Percentiles rank a stretch among this genome's conserved stretches.
Evolutionary conservation across 345 rosid genomes (phyloP).

Genomic region (Raphanus raphanistrum): DNA sequence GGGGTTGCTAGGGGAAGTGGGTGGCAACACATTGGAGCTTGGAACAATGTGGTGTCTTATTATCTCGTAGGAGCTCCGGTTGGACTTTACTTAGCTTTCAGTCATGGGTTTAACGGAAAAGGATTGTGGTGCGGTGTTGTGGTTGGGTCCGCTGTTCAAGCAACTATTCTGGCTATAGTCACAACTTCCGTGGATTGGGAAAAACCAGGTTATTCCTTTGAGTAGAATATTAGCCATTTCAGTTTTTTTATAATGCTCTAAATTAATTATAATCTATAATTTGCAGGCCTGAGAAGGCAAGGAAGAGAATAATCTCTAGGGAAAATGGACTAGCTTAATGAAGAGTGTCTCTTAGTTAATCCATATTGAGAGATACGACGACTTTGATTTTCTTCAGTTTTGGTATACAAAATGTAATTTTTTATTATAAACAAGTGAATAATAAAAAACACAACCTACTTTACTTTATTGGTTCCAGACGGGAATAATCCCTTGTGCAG

Average conservation of each 20-base stretch:
- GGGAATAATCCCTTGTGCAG: constrained; percentile 90
- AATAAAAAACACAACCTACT: background rate
- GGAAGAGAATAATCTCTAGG: background rate
- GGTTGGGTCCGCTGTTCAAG: constrained; percentile 42
- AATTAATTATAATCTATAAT: background rate
- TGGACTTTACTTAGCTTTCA: constrained; percentile 39
- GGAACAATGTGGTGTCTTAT: constrained; percentile 41
- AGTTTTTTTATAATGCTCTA: background rate
- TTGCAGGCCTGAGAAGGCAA: constrained; percentile 33
- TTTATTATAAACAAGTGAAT: background rate
- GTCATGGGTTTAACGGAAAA: constrained; percentile 28
- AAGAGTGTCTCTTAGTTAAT: background rate
- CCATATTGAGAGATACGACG: background rate
- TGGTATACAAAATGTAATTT: background rate
- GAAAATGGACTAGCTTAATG: background rate
- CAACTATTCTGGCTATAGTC: constrained; percentile 28
- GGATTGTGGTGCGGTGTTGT: constrained; percentile 49
- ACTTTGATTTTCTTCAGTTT: background rate
- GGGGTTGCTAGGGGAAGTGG: constrained; percentile 57
- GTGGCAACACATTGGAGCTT: constrained; percentile 53
- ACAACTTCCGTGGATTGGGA: constrained; percentile 44
- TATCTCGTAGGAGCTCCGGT: constrained; percentile 47
- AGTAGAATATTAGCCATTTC: background rate
- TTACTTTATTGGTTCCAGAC: constrained; percentile 60
- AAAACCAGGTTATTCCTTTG: constrained; percentile 26